Conservation (phyloP, 2,329 filamentous ascomycete genomes). For the Zasmidium cellare region DNA sequence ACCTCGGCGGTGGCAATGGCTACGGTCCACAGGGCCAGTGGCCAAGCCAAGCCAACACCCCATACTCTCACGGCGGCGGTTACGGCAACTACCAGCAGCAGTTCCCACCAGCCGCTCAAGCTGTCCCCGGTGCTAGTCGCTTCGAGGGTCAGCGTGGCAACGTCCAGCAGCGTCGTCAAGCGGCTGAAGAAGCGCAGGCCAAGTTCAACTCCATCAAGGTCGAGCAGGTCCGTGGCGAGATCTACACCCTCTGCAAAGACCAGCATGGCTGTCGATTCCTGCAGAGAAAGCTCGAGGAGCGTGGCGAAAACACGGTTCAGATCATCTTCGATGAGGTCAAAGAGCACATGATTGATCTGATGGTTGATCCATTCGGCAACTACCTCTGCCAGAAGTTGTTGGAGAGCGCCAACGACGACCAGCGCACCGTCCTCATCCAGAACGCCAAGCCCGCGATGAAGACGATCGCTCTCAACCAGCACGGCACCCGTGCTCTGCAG, state of each 20-base stretch:
- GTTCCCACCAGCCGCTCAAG: slow-evolving; percentile 48
- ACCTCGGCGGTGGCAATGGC: slow-evolving; percentile 43
- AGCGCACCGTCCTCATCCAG: slow-evolving; percentile 88
- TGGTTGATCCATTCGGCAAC: slow-evolving; percentile 99
- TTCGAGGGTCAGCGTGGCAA: slow-evolving; percentile 71
- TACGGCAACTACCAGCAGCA: slow-evolving; percentile 58
- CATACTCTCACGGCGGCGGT: slow-evolving; percentile 44
- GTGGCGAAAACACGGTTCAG: slow-evolving; percentile 77
- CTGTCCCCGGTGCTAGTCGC: slow-evolving; percentile 41
- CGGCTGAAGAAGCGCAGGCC: slow-evolving; percentile 69
- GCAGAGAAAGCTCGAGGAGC: slow-evolving; percentile 95
- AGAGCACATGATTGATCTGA: slow-evolving; percentile 90
- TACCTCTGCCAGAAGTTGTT: slow-evolving; percentile 98
- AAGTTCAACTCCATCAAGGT: slow-evolving; percentile 82
- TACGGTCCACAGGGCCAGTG: slow-evolving; percentile 44
- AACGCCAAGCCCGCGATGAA: slow-evolving; percentile 87
- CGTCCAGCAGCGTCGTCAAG: slow-evolving; percentile 72
- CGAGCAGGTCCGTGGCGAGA: slow-evolving; percentile 76
- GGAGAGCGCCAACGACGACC: slow-evolving; percentile 91
- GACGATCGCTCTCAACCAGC: slow-evolving; percentile 92
- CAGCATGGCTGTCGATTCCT: slow-evolving; percentile 96
- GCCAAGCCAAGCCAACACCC: slow-evolving; percentile 18
- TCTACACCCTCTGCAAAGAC: slow-evolving; percentile 92
- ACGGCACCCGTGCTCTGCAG: slow-evolving; percentile 92
- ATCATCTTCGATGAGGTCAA: slow-evolving; percentile 95